phyloP scores from a whole-genome alignment of 805 yeast genomes.

The Candida ovalis region DNA sequence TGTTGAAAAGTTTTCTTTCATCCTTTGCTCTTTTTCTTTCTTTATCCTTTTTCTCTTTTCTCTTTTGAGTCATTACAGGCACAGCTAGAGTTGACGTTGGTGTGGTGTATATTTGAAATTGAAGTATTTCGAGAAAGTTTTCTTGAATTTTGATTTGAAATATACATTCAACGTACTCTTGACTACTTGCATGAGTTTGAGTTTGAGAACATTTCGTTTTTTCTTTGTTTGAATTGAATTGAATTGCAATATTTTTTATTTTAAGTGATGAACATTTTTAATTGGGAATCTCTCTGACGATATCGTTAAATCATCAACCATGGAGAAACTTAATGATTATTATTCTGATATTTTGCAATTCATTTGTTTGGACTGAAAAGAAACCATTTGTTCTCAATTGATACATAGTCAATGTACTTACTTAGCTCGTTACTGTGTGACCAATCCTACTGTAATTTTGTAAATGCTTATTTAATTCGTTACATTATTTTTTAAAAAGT shows the following conservation, averaged over 20 bases:
- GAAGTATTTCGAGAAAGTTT: slow-evolving; percentile 3
- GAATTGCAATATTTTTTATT: not conserved
- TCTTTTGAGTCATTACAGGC: not conserved
- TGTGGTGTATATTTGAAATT: not conserved
- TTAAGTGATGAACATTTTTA: slow-evolving; percentile 26
- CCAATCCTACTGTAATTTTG: no score
- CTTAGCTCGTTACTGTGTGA: no score
- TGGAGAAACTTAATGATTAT: slow-evolving; percentile 27
- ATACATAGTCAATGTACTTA: no score
- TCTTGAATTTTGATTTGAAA: slow-evolving; percentile 1
- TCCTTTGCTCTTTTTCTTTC: not conserved
- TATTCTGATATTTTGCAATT: slow-evolving; percentile 11
- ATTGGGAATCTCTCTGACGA: slow-evolving; percentile 35
- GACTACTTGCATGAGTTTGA: no score
- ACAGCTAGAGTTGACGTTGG: not conserved
- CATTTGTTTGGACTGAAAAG: no score
- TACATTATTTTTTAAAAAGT: no score
- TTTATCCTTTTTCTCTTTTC: not conserved
- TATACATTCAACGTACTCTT: not conserved
- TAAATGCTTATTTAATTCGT: no score
- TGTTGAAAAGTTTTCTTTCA: not conserved
- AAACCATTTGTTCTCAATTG: no score
- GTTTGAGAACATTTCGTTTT: not conserved
- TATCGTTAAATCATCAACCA: slow-evolving; percentile 19
- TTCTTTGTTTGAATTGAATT: not conserved